Conservation (phyloP, 2,329 filamentous ascomycete genomes). For the Colletotrichum orchidophilum region DNA sequence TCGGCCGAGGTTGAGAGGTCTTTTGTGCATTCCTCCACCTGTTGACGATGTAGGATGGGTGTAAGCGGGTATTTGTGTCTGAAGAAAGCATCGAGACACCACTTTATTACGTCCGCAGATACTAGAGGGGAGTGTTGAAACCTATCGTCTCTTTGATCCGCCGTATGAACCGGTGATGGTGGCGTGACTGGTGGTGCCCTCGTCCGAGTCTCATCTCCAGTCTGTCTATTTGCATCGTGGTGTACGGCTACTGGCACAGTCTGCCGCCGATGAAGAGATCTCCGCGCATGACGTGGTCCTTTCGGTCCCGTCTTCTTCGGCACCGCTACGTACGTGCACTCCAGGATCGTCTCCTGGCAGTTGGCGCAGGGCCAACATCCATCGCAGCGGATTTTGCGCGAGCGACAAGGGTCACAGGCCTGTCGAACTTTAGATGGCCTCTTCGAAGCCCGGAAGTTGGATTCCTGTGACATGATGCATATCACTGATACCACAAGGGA, state of each 20-base stretch:
- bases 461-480: not conserved
- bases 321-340: not conserved
- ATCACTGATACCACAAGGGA: not conserved
- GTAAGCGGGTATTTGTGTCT: constrained; percentile 47
- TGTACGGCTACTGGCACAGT: not conserved
- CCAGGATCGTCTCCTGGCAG: not conserved
- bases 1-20: not conserved
- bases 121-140: constrained; percentile 12
- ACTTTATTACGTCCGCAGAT: constrained; percentile 32
- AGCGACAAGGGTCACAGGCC: not conserved
- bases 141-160: not conserved
- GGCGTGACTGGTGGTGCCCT: not conserved
- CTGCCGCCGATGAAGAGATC: not conserved
- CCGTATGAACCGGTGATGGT: not conserved
- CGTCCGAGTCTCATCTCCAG: not conserved
- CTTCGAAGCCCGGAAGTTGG: not conserved
- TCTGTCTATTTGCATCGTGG: not conserved
- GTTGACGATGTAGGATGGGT: constrained; percentile 40
- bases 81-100: constrained; percentile 44
- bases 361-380: not conserved
- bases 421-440: not conserved
- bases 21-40: constrained; percentile 26
- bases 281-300: not conserved
- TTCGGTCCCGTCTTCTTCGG: not conserved
- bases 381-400: not conserved